phyloP scores from a whole-genome alignment of 257 asterid species.

The Voacanga thouarsii region DNA sequence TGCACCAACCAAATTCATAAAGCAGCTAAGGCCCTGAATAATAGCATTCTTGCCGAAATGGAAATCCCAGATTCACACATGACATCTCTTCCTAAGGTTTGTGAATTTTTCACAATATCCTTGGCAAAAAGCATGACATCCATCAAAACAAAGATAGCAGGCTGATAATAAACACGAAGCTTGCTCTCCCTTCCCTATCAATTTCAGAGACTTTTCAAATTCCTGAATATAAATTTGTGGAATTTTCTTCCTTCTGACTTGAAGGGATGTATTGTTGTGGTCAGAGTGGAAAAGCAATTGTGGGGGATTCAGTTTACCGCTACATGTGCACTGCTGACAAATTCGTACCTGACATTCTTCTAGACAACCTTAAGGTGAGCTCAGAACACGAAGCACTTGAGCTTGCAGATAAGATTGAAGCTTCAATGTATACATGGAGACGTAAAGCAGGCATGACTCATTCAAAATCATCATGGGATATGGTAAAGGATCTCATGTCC shows the following conservation, averaged over 20 bases:
- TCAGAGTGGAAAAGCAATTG: constrained; percentile 80
- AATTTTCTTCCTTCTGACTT: neutral
- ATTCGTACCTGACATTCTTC: constrained; percentile 60
- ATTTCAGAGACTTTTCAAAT: no score
- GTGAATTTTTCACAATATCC: neutral
- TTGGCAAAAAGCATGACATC: neutral
- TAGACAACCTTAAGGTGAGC: constrained; percentile 53
- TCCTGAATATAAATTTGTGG: neutral
- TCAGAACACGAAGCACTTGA: constrained; percentile 87
- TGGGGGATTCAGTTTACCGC: constrained; percentile 77
- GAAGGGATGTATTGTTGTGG: neutral
- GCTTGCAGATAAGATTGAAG: constrained; percentile 82
- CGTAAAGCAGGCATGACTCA: constrained; percentile 58
- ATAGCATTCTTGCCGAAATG: constrained; percentile 73
- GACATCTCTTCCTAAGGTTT: constrained; percentile 86
- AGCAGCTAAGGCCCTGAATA: constrained; percentile 91
- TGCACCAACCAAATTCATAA: constrained; percentile 85
- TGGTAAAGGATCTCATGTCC: constrained; percentile 74
- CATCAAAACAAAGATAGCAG: no score
- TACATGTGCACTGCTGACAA: constrained; percentile 58
- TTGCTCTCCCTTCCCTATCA: no score
- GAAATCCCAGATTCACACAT: constrained; percentile 76
- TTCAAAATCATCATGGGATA: constrained; percentile 79
- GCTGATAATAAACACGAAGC: no score
- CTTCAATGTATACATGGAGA: constrained; percentile 82